Percentiles rank a stretch among this genome's conserved stretches.
Conservation (phyloP, 2,329 filamentous ascomycete species). For the Phialophora verrucosa region DNA sequence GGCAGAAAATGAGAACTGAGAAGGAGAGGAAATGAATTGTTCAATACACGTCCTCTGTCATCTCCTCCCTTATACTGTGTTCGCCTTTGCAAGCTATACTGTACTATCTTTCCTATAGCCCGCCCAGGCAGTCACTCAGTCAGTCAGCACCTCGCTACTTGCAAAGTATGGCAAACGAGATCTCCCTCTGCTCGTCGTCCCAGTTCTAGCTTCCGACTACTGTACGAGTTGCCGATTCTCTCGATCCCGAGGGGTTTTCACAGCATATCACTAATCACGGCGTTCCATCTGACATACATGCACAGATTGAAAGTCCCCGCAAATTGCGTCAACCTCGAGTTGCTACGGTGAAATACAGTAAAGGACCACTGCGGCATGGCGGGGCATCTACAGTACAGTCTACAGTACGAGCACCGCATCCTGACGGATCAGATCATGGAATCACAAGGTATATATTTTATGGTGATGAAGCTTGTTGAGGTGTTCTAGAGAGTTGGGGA, state of each 20-base stretch:
- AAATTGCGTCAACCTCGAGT: background rate
- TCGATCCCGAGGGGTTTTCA: background rate
- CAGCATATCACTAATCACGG: background rate
- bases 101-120: background rate
- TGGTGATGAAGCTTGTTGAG: no score
- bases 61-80: background rate
- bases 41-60: background rate
- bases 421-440: no score
- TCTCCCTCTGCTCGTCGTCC: background rate
- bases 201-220: background rate
- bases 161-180: no score
- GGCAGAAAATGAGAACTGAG: background rate
- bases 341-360: background rate
- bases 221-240: background rate
- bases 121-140: no score
- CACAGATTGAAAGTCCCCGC: background rate
- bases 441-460: no score
- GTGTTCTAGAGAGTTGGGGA: no score
- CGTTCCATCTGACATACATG: background rate
- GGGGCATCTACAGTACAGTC: background rate
- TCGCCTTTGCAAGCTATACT: background rate
- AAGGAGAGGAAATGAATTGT: background rate
- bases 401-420: no score
- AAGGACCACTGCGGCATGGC: background rate
- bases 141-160: background rate